phyloP scores from a whole-genome alignment of 2,329 filamentous ascomycete genomes.

The Xylariaceae sp. region DNA sequence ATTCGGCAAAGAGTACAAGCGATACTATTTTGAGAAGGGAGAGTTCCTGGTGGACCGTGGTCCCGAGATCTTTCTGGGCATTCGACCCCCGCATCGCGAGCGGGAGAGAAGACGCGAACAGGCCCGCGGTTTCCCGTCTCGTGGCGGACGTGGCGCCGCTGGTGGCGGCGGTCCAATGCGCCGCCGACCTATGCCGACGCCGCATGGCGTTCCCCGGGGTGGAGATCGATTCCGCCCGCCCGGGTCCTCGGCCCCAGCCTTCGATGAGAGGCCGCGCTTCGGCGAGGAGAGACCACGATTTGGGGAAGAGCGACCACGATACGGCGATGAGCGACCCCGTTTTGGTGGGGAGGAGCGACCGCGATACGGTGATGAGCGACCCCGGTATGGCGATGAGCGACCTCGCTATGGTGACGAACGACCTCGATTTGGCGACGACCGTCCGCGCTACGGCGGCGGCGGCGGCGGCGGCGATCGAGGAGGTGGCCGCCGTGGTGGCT shows the following conservation, averaged over 20 bases:
- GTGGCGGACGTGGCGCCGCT: constrained; percentile 11
- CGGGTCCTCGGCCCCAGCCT: constrained; percentile 9
- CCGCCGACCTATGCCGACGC: constrained; percentile 19
- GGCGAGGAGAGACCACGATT: too few relatives aligned
- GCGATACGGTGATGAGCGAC: background rate
- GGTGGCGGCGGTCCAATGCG: constrained; percentile 18
- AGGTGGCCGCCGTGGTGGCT: background rate
- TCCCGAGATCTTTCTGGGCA: constrained; percentile 60
- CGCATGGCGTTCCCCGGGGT: constrained; percentile 25
- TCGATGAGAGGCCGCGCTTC: constrained; percentile 16
- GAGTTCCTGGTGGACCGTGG: constrained; percentile 64
- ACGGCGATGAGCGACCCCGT: too few relatives aligned
- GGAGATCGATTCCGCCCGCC: constrained; percentile 25
- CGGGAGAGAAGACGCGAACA: constrained; percentile 31
- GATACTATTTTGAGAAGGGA: constrained; percentile 65
- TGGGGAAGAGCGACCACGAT: too few relatives aligned
- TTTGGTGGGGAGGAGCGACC: too few relatives aligned
- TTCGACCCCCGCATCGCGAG: constrained; percentile 51
- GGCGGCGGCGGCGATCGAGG: too few relatives aligned
- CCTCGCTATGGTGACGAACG: too few relatives aligned
- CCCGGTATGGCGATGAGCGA: background rate
- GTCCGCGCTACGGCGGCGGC: too few relatives aligned
- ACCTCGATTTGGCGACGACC: too few relatives aligned
- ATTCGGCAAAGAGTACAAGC: constrained; percentile 48
- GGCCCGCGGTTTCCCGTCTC: constrained; percentile 9